Evolutionary conservation across 148 eudicot genomes (phyloP).

Genomic region (Arctostaphylos glauca): DNA sequence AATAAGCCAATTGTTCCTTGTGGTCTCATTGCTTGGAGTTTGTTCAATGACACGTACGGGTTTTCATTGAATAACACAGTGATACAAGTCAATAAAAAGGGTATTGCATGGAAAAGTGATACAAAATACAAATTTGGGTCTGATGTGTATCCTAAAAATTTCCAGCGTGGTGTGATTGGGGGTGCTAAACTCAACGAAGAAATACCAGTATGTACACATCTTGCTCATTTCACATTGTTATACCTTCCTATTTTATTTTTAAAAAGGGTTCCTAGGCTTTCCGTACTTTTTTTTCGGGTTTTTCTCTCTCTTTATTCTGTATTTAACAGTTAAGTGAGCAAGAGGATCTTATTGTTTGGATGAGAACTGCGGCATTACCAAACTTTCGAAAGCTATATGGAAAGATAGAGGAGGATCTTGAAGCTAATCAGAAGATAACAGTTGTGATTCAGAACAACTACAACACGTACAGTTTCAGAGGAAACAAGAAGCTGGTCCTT

Average conservation of each 20-base stretch:
- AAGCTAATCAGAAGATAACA: slow-evolving; percentile 25
- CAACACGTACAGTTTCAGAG: slow-evolving; percentile 45
- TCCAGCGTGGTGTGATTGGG: slow-evolving; percentile 67
- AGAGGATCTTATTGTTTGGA: slow-evolving; percentile 59
- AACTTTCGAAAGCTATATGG: slow-evolving; percentile 50
- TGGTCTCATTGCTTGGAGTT: slow-evolving; percentile 83
- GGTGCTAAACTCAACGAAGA: slow-evolving; percentile 54
- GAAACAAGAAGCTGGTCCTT: slow-evolving; percentile 47
- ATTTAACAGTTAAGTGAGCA: slow-evolving; percentile 34
- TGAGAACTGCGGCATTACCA: slow-evolving; percentile 56
- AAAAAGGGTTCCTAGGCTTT: too few species aligned
- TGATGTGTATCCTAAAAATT: slow-evolving; percentile 63
- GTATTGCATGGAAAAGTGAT: slow-evolving; percentile 77
- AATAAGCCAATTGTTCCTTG: slow-evolving; percentile 62
- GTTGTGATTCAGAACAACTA: slow-evolving; percentile 43
- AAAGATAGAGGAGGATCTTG: slow-evolving; percentile 44
- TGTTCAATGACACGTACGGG: slow-evolving; percentile 65
- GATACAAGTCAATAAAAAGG: slow-evolving; percentile 47
- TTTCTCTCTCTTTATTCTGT: not conserved
- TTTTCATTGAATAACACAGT: slow-evolving; percentile 22
- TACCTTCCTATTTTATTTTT: too few species aligned
- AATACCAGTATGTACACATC: slow-evolving; percentile 49
- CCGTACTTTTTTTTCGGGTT: not conserved
- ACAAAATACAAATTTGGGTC: slow-evolving; percentile 60
- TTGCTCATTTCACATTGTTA: not conserved